Base-by-base conservation (phyloP, 805 yeast species). In the Brettanomyces bruxellensis region DNA sequence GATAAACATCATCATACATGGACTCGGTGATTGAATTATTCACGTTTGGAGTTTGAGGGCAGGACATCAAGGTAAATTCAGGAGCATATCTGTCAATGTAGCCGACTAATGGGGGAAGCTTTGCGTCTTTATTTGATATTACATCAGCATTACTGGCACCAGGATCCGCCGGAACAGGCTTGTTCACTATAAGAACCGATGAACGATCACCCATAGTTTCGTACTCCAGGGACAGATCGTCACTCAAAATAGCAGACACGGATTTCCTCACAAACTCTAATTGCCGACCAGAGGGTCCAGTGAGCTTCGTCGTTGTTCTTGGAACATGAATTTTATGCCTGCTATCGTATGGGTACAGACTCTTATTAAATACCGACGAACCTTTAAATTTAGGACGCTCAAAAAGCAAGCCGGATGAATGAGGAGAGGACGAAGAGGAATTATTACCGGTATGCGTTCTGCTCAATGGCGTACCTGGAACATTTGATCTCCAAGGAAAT, bases 81-180 rank as follows among this genome's bases (percentile, higher is more conserved):
- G 79, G 76, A 38, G 79, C 57, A 51, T 68, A 77, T 48, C 74
- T 76, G 25, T 75, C 77, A 4, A 70, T 59, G 52, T 70, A 77
- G 4, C 69, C 69, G 1, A 55, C 55, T 37, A 62, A 34, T 12
- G 55, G 35, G 9, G 66, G 67, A n/a, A 62, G 44, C 9, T 46
- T 41, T n/a, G 43, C 46, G 12, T 44, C 48, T 4, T 49, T 4
- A 40, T 44, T 40, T n/a, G 40, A 39, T 6, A 28, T 38, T n/a
- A 45, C 43, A 22, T 40, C 46, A 5, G 47, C 34, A 7, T 11
- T 4, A 18, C 24, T 39, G 3, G 43, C 35, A 13, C 11, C 34
- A 25, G n/a, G 6, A 4, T 14, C n/a, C 23, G 5, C 24, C 7
- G 7, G 32, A 7, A 28, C 9, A 28, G 11, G 11, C 2, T 18